phyloP scores from a whole-genome alignment of 768 basidiomycete genomes.

The Trametes punicea region DNA sequence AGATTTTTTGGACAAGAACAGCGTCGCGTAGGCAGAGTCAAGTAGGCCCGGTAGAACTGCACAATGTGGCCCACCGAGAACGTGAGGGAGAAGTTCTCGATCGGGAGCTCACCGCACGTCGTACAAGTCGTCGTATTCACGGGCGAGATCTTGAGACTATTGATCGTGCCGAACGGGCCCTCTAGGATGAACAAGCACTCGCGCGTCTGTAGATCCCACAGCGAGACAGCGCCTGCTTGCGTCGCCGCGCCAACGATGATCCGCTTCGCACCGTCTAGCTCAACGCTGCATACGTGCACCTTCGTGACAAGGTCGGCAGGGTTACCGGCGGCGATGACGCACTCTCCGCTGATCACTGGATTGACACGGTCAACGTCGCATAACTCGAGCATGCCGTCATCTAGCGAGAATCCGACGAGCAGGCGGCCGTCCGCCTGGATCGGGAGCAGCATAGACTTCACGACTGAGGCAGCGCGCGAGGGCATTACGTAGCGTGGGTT shows the following conservation, averaged over 20 bases:
- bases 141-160: slow-evolving; percentile 56
- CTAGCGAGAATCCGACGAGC: slow-evolving; percentile 56
- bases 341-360: slow-evolving; percentile 41
- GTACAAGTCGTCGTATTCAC: slow-evolving; percentile 56
- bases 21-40: slow-evolving; percentile 51
- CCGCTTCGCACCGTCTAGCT: slow-evolving; percentile 47
- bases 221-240: slow-evolving; percentile 61
- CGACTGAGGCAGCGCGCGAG: slow-evolving; percentile 40
- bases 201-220: slow-evolving; percentile 71
- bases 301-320: slow-evolving; percentile 49
- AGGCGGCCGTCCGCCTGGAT: slow-evolving; percentile 44
- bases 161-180: slow-evolving; percentile 55
- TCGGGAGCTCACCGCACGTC: slow-evolving; percentile 65
- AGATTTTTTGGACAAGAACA: slow-evolving; percentile 63
- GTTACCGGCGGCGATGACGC: slow-evolving; percentile 57
- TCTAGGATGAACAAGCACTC: slow-evolving; percentile 64
- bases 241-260: slow-evolving; percentile 62
- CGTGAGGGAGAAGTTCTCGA: slow-evolving; percentile 62
- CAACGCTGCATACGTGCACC: slow-evolving; percentile 51
- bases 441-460: slow-evolving; percentile 49
- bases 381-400: slow-evolving; percentile 67
- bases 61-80: slow-evolving; percentile 66
- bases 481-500: slow-evolving; percentile 40
- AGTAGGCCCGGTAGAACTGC: slow-evolving; percentile 59
- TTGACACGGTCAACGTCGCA: slow-evolving; percentile 48